Evolutionary conservation across 75 land plant genomes (phyloP), one percentile per base, ranked within the genome.

Genomic region (Cunninghamia lanceolata): DNA sequence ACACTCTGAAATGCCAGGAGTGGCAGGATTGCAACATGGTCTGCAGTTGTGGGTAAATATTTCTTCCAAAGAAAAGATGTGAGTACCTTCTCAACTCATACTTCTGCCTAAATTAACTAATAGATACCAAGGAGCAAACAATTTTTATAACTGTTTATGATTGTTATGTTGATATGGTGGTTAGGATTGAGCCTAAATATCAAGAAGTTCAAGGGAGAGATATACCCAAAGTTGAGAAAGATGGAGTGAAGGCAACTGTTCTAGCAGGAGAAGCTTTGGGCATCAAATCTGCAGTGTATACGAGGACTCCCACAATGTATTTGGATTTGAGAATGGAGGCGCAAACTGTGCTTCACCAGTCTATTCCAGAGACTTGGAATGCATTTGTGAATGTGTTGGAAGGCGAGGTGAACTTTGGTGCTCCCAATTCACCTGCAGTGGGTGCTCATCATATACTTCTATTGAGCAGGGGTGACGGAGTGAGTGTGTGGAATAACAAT

Each of bases 231-330:
- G 89, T 83, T 25, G 88, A 91, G 84, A 88, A 88, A 82, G 90
- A 94, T 84, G 95, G 95, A 7, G 92, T 92, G 59, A 82, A 68
- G 28, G 94, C 90, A 4, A 88, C 90, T 28, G 88, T 94, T 38
- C 93, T 94, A 42, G 95, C 95, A 53, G 94, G 95, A 25, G 94
- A 93, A 70, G 87, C 91, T 0, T 84, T 94, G 84, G 94, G 95
- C 42, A 70, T 85, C 0, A 90, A 91, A 81, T 93, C 99, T 1
- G 93, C 99, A 1, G 89, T 94, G 15, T 94, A 93, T 87, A 95
- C 97, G 0, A 88, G 92, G 19, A 97, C 99, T 40, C 99, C 99
- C 4, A 95, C 97, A 19, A 93, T 96, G 98, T 95, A 91, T 84
- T 82, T 97, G 63, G 99, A 97, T 82, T 94, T 50, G 3, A 50